Percentiles rank a stretch among this genome's conserved stretches.
Conservation (phyloP, 169 alveolate species). For the Plasmodium relictum region DNA sequence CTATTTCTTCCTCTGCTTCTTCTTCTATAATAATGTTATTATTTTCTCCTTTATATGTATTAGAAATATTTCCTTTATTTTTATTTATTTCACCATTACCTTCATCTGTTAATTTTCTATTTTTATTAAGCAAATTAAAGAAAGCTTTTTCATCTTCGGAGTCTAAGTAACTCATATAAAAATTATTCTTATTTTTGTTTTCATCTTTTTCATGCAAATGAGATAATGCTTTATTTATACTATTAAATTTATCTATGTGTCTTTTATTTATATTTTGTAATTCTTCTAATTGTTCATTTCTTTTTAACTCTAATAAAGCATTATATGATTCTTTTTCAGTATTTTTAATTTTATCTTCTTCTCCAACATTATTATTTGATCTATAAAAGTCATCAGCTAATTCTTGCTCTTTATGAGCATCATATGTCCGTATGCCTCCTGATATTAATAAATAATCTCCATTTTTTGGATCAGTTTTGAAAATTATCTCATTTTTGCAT, state of each 20-base stretch:
- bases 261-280: conserved; percentile 69
- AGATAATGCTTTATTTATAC: conserved; percentile 71
- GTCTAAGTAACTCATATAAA: conserved; percentile 46
- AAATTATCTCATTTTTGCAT: conserved; percentile 96
- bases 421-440: conserved; percentile 93
- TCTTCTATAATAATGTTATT: conserved; percentile 30
- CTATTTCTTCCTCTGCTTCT: conserved; percentile 10
- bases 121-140: conserved; percentile 51
- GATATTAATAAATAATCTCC: conserved; percentile 92
- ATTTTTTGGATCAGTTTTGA: conserved; percentile 94
- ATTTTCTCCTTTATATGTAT: not conserved
- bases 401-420: conserved; percentile 84
- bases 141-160: conserved; percentile 64
- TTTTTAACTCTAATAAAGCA: conserved; percentile 65
- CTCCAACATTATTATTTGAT: conserved; percentile 16
- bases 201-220: conserved; percentile 52
- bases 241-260: conserved; percentile 62
- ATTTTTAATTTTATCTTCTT: conserved; percentile 60
- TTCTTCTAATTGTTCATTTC: conserved; percentile 74
- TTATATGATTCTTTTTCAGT: conserved; percentile 74
- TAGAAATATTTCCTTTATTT: not conserved
- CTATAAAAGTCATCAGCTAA: conserved; percentile 79
- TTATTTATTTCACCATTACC: not conserved
- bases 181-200: conserved; percentile 47
- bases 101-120: conserved; percentile 15